A percentile compares a stretch with the other conserved stretches of the same genome.
Evolutionary conservation across 2,329 filamentous ascomycete species (phyloP).

Genomic region (Fusarium sambucinum): DNA sequence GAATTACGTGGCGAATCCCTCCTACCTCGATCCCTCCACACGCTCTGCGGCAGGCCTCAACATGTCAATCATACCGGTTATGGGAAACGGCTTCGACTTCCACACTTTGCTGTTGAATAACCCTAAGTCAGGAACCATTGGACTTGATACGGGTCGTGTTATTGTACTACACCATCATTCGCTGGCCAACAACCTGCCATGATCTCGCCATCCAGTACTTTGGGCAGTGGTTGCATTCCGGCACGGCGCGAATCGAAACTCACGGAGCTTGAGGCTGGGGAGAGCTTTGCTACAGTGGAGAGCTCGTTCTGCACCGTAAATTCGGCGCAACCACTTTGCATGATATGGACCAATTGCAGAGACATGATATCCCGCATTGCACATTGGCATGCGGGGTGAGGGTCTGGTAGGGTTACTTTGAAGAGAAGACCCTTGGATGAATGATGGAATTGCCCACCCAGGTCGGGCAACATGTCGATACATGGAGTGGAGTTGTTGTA

Average conservation of each 20-base stretch:
- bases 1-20: slow-evolving; percentile 29
- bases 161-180: slow-evolving; percentile 24
- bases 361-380: slow-evolving; percentile 15
- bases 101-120: slow-evolving; percentile 6
- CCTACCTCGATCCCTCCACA: slow-evolving; percentile 19
- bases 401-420: slow-evolving; percentile 10
- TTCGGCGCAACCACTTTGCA: slow-evolving; percentile 28
- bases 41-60: slow-evolving; percentile 39
- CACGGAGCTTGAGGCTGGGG: slow-evolving; percentile 26
- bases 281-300: slow-evolving; percentile 23
- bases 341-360: slow-evolving; percentile 35
- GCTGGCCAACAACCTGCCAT: background rate
- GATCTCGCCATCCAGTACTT: slow-evolving; percentile 1
- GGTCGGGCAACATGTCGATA: slow-evolving; percentile 31
- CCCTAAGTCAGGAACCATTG: slow-evolving; percentile 11
- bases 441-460: slow-evolving; percentile 33
- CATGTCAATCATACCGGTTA: slow-evolving; percentile 28
- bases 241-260: slow-evolving; percentile 30
- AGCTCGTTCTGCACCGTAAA: slow-evolving; percentile 32
- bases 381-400: slow-evolving; percentile 43
- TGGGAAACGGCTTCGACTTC: slow-evolving; percentile 17
- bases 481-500: slow-evolving; percentile 35
- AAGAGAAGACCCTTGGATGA: slow-evolving; percentile 10
- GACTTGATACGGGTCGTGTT: slow-evolving; percentile 15
- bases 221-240: slow-evolving; percentile 21